Evolutionary conservation across 1,284 basidiomycete genomes (phyloP), one percentile per base, ranked within the genome.

Genomic region (Pseudozyma thailandica): DNA sequence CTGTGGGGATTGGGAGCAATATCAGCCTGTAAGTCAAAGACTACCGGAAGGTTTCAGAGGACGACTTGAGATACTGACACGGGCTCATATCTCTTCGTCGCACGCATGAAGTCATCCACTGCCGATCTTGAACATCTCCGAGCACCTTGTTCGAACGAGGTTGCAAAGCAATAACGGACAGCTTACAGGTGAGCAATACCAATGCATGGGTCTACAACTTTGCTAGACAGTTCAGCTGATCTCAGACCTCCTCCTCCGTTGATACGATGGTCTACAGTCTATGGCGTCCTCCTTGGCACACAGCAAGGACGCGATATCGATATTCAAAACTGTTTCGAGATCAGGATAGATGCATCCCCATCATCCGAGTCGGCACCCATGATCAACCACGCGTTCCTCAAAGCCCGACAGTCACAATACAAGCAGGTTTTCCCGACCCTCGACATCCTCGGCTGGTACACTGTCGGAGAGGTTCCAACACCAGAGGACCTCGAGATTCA

Each of bases 361-460:
- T 45, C 49, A 7, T 18, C 47, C 2, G 21, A 50, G 16, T 37
- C 50, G 7, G 26, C 53, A 0, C 56, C 60, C 0, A 45, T 21
- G 15, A 63, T 78, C 37, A 70, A 77, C 39, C 66, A 71, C 51
- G 54, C 68, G 6, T 97, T 95, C 83, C 85, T 97, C 16, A 87
- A 89, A 9, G 90, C 90, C 42, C 87, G 96, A 71, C 88, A 89
- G 72, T 92, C 94, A 63, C 94, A 96, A 84, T 98, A 95, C 87
- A 95, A 95, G 82, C 93, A 97, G 84, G 94, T 97, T 15, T 98
- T 98, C 83, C 96, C 95, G 4, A 93, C 93, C 0, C 87, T 98
- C 44, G 93, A 96, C 75, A 89, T 98, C 74, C 91, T 98, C 42
- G 95, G 95, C 15, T 98, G 95, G 95, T 98, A 98, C 83, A 91